A percentile compares a stretch with the other conserved stretches of the same genome.
Conservation (phyloP, 768 basidiomycete species). For the Lepiota brunneoincarnata region DNA sequence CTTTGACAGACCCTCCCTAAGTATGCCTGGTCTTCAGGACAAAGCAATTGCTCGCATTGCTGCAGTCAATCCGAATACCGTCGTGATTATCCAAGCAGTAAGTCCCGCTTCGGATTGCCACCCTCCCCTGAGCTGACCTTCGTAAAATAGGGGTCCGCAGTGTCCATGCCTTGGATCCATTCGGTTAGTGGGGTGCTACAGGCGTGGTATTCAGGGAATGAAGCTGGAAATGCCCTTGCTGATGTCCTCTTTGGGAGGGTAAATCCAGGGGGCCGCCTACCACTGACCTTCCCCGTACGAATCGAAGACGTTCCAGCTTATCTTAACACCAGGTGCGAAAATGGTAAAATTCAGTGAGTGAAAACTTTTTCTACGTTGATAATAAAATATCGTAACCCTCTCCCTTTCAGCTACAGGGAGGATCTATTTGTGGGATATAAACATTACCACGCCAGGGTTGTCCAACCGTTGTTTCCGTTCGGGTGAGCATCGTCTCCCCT, state of each 20-base stretch:
- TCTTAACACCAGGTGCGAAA: conserved; percentile 55
- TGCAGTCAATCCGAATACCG: conserved; percentile 52
- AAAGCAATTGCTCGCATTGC: conserved; percentile 53
- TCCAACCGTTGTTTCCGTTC: conserved; percentile 64
- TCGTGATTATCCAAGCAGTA: conserved; percentile 63
- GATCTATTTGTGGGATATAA: conserved; percentile 72
- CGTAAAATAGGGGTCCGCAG: conserved; percentile 54
- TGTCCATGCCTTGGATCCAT: conserved; percentile 73
- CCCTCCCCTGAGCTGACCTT: background rate
- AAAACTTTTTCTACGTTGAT: background rate
- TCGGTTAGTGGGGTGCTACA: conserved; percentile 54
- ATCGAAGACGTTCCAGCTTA: conserved; percentile 64
- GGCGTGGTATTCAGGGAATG: conserved; percentile 67
- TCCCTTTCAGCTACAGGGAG: conserved; percentile 43
- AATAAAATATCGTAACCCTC: background rate
- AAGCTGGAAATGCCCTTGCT: conserved; percentile 60
- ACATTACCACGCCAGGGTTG: conserved; percentile 51
- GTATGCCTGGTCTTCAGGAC: conserved; percentile 58
- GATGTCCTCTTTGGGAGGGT: conserved; percentile 63
- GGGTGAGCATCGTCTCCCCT: conserved; percentile 39
- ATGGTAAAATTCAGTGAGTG: conserved; percentile 47
- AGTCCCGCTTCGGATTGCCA: conserved; percentile 17
- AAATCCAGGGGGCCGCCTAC: conserved; percentile 59
- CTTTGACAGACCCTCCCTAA: conserved; percentile 62
- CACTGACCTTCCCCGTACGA: conserved; percentile 57